Base-by-base conservation (phyloP, 1,284 basidiomycete genomes). In the Cryptococcus sp. region DNA sequence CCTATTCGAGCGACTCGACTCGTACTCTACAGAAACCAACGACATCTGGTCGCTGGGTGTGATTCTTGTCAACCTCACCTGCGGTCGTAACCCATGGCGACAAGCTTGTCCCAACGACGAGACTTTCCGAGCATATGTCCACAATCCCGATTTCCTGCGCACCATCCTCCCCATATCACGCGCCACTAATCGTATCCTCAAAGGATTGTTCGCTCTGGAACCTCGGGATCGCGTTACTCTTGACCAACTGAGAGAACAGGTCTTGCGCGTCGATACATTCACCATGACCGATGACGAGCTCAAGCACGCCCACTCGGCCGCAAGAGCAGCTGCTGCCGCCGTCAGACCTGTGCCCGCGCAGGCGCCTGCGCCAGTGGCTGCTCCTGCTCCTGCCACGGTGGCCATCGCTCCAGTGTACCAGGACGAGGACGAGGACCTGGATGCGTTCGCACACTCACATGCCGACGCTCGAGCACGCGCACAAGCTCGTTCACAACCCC, bases 41-140 rank as follows among this genome's bases (percentile, higher is more conserved):
- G 94, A 98, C 72, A 84, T 97, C 59, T 98, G 95, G 95, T 87
- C 93, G 3, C 82, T 97, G 56, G 95, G 95, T 45, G 93, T 99
- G 69, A 83, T 85, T 63, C 87, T 99, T 48, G 87, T 98, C 75
- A 96, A 94, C 79, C 84, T 97, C 78, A 86, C 92, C 48, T 89
- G 88, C 57, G 89, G 89, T 19, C 85, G 89, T 45, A 91, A 89
- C 74, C 93, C 92, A 5, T 97, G 94, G 94, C 84, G 85, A 62
- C 82, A 84, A 65, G 92, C 94, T 4, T 84, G 82, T 47, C 78
- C 82, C 5, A 79, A 81, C 47, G 92, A 96, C 77, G 83, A 86
- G 53, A 87, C 86, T 43, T 95, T 89, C 80, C 74, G 80, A 20
- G 83, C 85, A 0, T 93, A 83, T 78, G 76, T 89, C 50, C 77